Percentiles rank a stretch among this genome's conserved stretches.
Conservation (phyloP, 768 basidiomycete species). For the Serendipita sp. region DNA sequence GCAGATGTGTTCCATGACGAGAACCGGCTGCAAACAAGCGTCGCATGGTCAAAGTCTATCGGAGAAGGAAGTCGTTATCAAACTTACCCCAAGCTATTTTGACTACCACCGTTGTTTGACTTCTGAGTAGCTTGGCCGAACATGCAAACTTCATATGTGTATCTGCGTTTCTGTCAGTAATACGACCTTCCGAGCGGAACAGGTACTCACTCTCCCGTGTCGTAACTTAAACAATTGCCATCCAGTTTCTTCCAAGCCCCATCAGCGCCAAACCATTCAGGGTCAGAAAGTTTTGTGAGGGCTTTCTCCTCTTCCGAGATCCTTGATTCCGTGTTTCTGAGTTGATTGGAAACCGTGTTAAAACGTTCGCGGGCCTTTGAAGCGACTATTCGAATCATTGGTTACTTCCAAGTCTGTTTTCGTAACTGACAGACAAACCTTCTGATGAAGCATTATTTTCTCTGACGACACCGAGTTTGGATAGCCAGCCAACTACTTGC, state of each 20-base stretch:
- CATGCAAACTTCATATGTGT: constrained; percentile 87
- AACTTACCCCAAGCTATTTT: constrained; percentile 69
- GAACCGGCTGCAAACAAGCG: constrained; percentile 40
- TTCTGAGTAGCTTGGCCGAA: constrained; percentile 82
- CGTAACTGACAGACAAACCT: constrained; percentile 20
- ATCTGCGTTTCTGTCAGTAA: constrained; percentile 30
- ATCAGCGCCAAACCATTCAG: constrained; percentile 50
- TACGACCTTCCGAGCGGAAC: not conserved
- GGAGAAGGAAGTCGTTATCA: not conserved
- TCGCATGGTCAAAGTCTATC: not conserved
- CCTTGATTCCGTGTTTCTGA: constrained; percentile 37
- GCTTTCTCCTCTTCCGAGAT: constrained; percentile 40
- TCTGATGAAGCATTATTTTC: constrained; percentile 22
- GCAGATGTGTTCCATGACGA: constrained; percentile 59
- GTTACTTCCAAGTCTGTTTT: not conserved
- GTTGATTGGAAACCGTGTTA: constrained; percentile 43
- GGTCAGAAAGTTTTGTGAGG: constrained; percentile 47
- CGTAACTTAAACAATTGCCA: constrained; percentile 57
- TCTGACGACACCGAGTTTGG: constrained; percentile 41
- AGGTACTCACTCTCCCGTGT: constrained; percentile 76
- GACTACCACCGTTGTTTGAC: constrained; percentile 60
- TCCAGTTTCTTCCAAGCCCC: constrained; percentile 98
- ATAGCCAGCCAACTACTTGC: constrained; percentile 43
- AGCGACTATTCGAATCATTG: constrained; percentile 26
- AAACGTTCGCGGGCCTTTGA: constrained; percentile 46